A percentile compares a stretch with the other conserved stretches of the same genome.
Evolutionary conservation across 225 moss, liverwort and hornwort genomes (phyloP).

Genomic region (Antitrichia curtipendula): DNA sequence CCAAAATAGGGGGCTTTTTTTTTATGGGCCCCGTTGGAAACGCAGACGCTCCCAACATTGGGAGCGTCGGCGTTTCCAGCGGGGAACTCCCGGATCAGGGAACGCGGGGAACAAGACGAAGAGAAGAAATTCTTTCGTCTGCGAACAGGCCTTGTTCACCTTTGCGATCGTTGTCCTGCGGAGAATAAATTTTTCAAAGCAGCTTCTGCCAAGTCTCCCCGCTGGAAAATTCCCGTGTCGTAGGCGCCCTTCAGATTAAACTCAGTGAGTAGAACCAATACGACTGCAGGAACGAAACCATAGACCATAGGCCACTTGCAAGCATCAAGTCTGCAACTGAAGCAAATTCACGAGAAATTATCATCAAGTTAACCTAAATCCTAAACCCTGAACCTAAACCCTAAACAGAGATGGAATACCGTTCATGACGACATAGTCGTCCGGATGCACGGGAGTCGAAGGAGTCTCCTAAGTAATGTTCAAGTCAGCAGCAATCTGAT

Average conservation of each 20-base stretch:
- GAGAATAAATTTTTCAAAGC: no score
- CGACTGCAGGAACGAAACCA: background rate
- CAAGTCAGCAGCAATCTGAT: conserved; percentile 33
- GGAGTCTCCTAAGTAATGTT: conserved; percentile 43
- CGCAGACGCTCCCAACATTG: no score
- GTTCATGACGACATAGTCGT: conserved; percentile 25
- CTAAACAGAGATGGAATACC: conserved; percentile 3
- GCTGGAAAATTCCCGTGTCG: no score
- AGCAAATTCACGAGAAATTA: background rate
- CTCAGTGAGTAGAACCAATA: background rate
- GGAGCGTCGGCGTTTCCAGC: no score
- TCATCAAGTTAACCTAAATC: background rate
- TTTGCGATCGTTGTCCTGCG: no score
- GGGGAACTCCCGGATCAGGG: no score
- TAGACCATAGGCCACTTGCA: background rate
- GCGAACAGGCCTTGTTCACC: no score
- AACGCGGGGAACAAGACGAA: no score
- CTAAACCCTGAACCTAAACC: background rate
- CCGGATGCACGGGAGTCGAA: conserved; percentile 17
- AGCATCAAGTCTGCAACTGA: background rate
- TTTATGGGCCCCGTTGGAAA: no score
- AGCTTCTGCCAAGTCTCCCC: no score
- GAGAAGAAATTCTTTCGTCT: no score
- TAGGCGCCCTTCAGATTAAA: background rate
- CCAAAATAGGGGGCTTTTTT: no score